Evolutionary conservation across 805 yeast species (phyloP).

Genomic region (Diddensiella santjacobensis): DNA sequence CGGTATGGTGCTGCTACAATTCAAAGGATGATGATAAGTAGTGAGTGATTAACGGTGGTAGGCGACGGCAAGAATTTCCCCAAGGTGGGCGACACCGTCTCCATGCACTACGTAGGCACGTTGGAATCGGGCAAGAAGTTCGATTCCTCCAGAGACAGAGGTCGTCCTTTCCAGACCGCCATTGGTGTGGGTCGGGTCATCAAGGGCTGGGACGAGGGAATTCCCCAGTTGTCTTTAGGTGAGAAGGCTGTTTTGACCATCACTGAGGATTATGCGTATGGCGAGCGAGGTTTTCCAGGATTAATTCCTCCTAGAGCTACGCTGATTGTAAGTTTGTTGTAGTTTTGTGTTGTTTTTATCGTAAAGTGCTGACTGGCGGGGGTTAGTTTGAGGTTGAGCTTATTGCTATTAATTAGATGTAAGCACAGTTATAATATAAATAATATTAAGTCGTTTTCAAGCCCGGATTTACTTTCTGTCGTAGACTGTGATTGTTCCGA

Average conservation of each 20-base stretch:
- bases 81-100: slow-evolving; percentile 77
- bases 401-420: slow-evolving; percentile 27
- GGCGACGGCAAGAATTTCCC: slow-evolving; percentile 91
- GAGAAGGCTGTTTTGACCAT: slow-evolving; percentile 89
- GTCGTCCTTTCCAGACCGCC: slow-evolving; percentile 88
- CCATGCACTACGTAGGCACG: slow-evolving; percentile 95
- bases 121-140: slow-evolving; percentile 93
- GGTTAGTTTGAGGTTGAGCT: slow-evolving; percentile 36
- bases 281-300: slow-evolving; percentile 93
- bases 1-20: slow-evolving; percentile 27
- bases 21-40: background rate
- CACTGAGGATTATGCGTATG: slow-evolving; percentile 92
- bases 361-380: background rate
- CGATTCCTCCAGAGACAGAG: slow-evolving; percentile 93
- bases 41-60: slow-evolving; percentile 21
- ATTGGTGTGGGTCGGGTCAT: slow-evolving; percentile 97
- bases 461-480: too few relatives aligned
- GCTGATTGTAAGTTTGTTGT: slow-evolving; percentile 39
- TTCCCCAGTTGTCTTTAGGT: slow-evolving; percentile 88
- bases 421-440: too few relatives aligned
- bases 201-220: slow-evolving; percentile 94
- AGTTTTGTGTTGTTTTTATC: too few relatives aligned
- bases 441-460: too few relatives aligned
- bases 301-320: slow-evolving; percentile 96
- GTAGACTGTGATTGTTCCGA: too few relatives aligned